Evolutionary conservation across 306 rosid species (phyloP), one percentile per base, ranked within the genome.

Genomic region (Dalbergia cultrata): DNA sequence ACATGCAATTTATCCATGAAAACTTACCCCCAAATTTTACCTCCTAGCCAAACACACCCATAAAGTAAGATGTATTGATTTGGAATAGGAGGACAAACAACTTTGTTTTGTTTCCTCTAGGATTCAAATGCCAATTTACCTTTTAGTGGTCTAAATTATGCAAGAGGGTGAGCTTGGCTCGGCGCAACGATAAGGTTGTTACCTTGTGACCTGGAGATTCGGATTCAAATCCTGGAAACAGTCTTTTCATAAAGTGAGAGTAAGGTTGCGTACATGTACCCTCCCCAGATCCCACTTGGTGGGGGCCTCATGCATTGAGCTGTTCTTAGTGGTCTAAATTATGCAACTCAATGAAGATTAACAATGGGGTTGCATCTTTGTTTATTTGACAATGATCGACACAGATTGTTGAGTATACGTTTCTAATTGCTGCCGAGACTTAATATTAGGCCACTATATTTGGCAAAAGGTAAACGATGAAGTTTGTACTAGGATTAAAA

Each of bases 341-440:
- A 66, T 41, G 69, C 69, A 76, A 57, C 62, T 85, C 43, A 71
- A 39, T 85, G 47, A 80, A 74, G 34, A 43, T 57, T 44, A 78
- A 52, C 19, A 6, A 14, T 37, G 73, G 17, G 8, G 0, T 71
- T 50, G 64, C 37, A 50, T 62, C 56, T 80, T 80, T 80, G 72
- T 70, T 70, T 60, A 59, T 59, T 62, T 70, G 72, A 49, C 18
- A 35, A 19, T 19, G 19, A 50, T 56, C 66, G 10, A 37, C 63
- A 47, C 22, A 57, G 64, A 72, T 70, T 47, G 57, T 49, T 71
- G 54, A 60, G 34, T 49, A 35, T 64, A 4, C 14, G 13, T 80
- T 57, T 13, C 0, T 77, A 54, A 41, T 57, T 67, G 31, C 60
- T 43, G 14, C 54, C 9, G 11, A 16, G 21, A 26, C 22, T 56